phyloP scores from a whole-genome alignment of 2,329 filamentous ascomycete species.

The Aspergillus japonicus region DNA sequence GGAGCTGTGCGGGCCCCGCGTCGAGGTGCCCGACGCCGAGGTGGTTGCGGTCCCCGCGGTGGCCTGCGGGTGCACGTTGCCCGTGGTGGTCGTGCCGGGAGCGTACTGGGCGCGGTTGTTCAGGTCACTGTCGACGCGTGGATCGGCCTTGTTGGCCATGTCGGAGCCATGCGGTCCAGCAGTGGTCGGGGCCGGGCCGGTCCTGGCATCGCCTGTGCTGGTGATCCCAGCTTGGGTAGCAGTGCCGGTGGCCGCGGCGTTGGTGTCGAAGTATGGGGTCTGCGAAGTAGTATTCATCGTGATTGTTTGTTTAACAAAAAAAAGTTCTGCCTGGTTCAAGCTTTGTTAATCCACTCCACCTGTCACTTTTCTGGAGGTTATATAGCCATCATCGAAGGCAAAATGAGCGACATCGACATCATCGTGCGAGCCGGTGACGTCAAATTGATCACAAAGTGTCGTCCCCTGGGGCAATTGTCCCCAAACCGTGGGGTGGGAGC shows the following conservation, averaged over 20 bases:
- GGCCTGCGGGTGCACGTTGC: conserved; percentile 14
- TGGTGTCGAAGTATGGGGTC: conserved; percentile 16
- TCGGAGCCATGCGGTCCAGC: conserved; percentile 20
- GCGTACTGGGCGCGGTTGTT: conserved; percentile 23
- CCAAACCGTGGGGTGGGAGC: background rate
- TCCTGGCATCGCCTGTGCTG: conserved; percentile 12
- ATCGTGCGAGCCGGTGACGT: conserved; percentile 10
- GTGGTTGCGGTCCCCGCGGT: conserved; percentile 1
- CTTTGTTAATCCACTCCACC: background rate
- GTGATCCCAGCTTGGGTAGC: conserved; percentile 14
- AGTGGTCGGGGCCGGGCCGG: conserved; percentile 15
- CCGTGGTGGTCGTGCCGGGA: conserved; percentile 13
- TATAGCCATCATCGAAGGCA: background rate
- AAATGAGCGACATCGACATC: conserved; percentile 5
- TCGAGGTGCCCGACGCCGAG: conserved; percentile 7
- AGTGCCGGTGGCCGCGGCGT: conserved; percentile 15
- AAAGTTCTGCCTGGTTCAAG: background rate
- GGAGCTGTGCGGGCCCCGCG: conserved; percentile 21
- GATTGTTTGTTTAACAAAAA: background rate
- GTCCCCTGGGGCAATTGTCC: background rate
- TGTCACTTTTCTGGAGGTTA: background rate
- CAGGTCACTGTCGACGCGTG: conserved; percentile 21
- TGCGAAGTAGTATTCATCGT: conserved; percentile 17
- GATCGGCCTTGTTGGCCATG: conserved; percentile 41
- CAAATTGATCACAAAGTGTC: background rate